Conservation (phyloP, 2,329 filamentous ascomycete species). For the Cercospora sp. region DNA sequence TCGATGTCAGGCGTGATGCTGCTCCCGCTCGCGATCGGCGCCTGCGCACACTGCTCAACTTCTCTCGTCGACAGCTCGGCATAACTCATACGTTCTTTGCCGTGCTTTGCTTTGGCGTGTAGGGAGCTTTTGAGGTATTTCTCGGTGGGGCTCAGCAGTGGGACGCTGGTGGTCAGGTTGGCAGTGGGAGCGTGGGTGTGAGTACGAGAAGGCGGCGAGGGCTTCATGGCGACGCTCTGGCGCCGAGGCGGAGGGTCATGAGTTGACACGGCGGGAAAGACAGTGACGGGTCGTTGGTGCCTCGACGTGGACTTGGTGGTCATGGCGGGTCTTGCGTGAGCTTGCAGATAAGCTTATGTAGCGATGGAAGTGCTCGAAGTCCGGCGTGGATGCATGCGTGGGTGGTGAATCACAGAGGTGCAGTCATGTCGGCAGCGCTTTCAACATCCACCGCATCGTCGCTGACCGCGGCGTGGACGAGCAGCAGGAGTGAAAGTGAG, state of each 20-base stretch:
- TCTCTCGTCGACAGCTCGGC: background rate
- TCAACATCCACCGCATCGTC: background rate
- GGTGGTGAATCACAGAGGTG: background rate
- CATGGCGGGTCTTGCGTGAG: background rate
- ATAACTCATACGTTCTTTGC: background rate
- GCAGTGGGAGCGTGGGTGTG: background rate
- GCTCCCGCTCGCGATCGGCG: background rate
- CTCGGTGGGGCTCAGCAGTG: background rate
- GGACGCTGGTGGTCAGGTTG: background rate
- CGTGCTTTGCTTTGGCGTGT: background rate
- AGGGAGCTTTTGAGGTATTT: background rate
- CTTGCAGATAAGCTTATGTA: constrained; percentile 2
- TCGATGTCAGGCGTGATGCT: background rate
- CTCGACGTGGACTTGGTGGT: background rate
- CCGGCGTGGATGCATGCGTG: background rate
- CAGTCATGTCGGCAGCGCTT: background rate
- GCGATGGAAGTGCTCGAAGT: background rate
- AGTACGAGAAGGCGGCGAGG: background rate
- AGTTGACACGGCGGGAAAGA: background rate
- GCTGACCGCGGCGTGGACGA: background rate
- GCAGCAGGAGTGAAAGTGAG: background rate
- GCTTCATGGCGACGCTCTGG: background rate
- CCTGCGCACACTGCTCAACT: background rate
- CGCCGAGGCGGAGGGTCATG: background rate
- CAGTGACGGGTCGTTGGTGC: background rate